Evolutionary conservation across 1,139 yeast species (phyloP).

Genomic region (Hansenula anomala): DNA sequence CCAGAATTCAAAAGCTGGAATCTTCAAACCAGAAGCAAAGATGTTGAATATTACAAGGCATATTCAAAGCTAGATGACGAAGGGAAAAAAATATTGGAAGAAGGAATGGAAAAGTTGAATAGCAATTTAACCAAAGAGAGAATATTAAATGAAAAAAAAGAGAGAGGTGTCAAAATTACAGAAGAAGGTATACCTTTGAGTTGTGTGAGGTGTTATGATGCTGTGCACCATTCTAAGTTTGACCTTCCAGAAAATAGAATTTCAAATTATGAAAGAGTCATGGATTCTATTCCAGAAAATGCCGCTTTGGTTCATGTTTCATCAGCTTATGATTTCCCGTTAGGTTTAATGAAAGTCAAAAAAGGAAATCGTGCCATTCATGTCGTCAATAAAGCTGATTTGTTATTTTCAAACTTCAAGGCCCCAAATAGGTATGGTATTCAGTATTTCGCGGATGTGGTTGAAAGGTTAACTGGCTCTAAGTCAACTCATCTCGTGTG

Average conservation of each 20-base stretch:
- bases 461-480: constrained; percentile 14
- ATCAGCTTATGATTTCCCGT: constrained; percentile 70
- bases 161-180: too few relatives aligned
- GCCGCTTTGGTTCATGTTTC: constrained; percentile 56
- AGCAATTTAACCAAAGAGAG: background rate
- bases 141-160: background rate
- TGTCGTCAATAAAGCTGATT: constrained; percentile 58
- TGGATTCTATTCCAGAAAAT: constrained; percentile 40
- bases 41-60: constrained; percentile 16
- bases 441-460: constrained; percentile 40
- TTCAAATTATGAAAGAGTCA: constrained; percentile 31
- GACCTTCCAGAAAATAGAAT: constrained; percentile 33
- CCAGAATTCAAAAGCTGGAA: constrained; percentile 6
- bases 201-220: constrained; percentile 56
- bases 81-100: constrained; percentile 13
- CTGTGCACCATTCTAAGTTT: constrained; percentile 38
- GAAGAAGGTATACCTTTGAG: constrained; percentile 15
- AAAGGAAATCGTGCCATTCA: constrained; percentile 38
- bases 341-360: constrained; percentile 36
- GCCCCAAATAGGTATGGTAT: constrained; percentile 34
- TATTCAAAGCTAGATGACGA: constrained; percentile 18
- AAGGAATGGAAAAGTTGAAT: constrained; percentile 1
- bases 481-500: constrained; percentile 12
- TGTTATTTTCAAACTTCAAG: constrained; percentile 35
- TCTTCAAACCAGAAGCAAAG: constrained; percentile 12